Evolutionary conservation across 352 stramenopile genomes (phyloP).

Genomic region (Albugo candida): DNA sequence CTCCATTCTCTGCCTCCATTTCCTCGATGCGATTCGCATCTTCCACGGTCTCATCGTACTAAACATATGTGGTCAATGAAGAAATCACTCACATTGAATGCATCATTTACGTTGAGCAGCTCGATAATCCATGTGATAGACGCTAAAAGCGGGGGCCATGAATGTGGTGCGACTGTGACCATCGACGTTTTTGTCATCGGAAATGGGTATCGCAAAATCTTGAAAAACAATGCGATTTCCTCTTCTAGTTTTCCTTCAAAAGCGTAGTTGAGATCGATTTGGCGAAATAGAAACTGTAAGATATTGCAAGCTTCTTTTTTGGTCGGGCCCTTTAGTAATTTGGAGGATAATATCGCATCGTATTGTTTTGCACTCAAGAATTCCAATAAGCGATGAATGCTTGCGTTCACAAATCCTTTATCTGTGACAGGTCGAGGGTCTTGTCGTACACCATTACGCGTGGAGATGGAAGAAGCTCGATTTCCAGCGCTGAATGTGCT

Average conservation of each 20-base stretch:
- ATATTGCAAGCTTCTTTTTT: conserved; percentile 97
- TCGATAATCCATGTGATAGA: conserved; percentile 95
- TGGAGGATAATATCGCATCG: conserved; percentile 79
- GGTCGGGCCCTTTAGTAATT: conserved; percentile 83
- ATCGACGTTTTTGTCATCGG: conserved; percentile 92
- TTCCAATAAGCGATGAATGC: conserved; percentile 84
- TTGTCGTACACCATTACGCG: neutral
- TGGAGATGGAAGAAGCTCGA: conserved; percentile 17
- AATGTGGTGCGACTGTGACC: conserved; percentile 86
- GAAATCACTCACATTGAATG: neutral
- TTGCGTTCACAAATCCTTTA: conserved; percentile 82
- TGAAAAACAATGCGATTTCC: conserved; percentile 46
- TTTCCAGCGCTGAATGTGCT: conserved; percentile 35
- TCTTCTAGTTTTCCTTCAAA: conserved; percentile 59
- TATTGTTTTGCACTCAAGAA: conserved; percentile 86
- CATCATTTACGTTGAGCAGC: conserved; percentile 59
- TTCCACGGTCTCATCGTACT: conserved; percentile 78
- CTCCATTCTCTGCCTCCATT: conserved; percentile 48
- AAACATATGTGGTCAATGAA: conserved; percentile 3
- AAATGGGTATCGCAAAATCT: conserved; percentile 86
- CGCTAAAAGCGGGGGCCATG: conserved; percentile 90
- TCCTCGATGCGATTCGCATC: conserved; percentile 29
- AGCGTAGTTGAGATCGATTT: conserved; percentile 84
- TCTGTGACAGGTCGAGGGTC: conserved; percentile 81
- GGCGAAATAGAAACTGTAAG: conserved; percentile 90